Evolutionary conservation across 352 stramenopile genomes (phyloP).

Genomic region (Globisporangium spinosum): DNA sequence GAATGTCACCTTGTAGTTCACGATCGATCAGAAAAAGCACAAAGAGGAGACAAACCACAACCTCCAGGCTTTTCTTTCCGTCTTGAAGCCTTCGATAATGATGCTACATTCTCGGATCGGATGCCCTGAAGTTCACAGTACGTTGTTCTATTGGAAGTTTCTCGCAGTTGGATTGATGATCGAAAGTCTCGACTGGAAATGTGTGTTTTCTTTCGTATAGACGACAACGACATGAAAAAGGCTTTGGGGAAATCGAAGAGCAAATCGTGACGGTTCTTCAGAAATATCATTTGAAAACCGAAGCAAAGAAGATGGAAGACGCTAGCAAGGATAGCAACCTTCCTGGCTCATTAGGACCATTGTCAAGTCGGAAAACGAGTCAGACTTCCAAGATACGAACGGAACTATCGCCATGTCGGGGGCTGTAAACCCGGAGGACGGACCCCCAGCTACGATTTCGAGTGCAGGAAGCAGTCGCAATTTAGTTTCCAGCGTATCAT

Average conservation of each 20-base stretch:
- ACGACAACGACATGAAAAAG: conserved; percentile 68
- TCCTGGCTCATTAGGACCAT: background rate
- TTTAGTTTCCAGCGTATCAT: background rate
- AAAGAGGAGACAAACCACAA: conserved; percentile 72
- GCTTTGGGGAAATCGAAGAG: conserved; percentile 72
- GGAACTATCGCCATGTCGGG: background rate
- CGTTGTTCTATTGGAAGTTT: conserved; percentile 9
- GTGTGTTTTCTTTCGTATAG: conserved; percentile 19
- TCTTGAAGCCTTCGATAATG: conserved; percentile 59
- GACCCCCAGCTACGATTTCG: background rate
- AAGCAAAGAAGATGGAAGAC: conserved; percentile 36
- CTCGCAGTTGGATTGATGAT: background rate
- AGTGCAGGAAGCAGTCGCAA: conserved; percentile 9
- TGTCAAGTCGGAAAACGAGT: background rate
- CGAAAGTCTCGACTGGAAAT: background rate
- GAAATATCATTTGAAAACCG: conserved; percentile 59
- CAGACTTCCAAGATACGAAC: background rate
- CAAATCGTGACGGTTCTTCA: conserved; percentile 65
- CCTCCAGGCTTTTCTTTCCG: conserved; percentile 60
- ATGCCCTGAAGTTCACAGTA: conserved; percentile 64
- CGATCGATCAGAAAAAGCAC: conserved; percentile 69
- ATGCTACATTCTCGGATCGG: conserved; percentile 67
- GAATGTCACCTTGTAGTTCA: conserved; percentile 20
- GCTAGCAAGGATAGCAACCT: conserved; percentile 8
- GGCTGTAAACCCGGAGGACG: background rate